Evolutionary conservation across 2,329 filamentous ascomycete genomes (phyloP), one percentile per base, ranked within the genome.

Genomic region (Diaporthe sp.): DNA sequence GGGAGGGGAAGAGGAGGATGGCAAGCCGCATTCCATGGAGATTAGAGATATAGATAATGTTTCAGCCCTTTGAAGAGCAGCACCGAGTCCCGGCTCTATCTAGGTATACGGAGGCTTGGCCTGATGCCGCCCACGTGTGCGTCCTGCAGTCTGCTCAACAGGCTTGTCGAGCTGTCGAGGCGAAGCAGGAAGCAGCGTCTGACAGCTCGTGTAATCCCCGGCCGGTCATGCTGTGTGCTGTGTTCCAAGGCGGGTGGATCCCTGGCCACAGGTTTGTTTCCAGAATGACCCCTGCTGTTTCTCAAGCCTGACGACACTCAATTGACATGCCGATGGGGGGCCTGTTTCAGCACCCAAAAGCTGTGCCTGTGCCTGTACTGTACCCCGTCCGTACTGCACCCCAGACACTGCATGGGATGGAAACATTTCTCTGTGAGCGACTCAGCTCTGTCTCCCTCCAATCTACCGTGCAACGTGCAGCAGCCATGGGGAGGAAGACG

Each of bases 121-220:
- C 30, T 50, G 30, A 51, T 50, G 12, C 32, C 22, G 30, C 44
- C 61, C 61, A 66, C 61, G 61, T 66, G 61, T 37, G 61, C 61
- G 19, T 37, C 25, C 25, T 63, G 59, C 37, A 42, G 42, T 25
- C 27, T 66, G 42, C 32, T 32, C 44, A 50, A 50, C 8, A 50
- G n/a, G 58, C 58, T 42, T 25, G 5, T 63, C 25, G 55, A 59
- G 39, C 22, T 32, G 39, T 35, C 17, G 61, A 35, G 44, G 61
- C 19, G 27, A 25, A 50, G 61, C 27, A 35, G 30, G 30, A 50
- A 47, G 61, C 61, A 66, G 30, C 42, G 15, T 66, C 61, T 66
- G 61, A 66, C 61, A 66, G 61, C 61, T 66, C 61, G 61, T 66
- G 61, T 66, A 50, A 66, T 61, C 42, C 44, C 61, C 61, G 42